Evolutionary conservation across 495 filamentous ascomycete genomes (phyloP).

Genomic region (Xylaria telfairii): DNA sequence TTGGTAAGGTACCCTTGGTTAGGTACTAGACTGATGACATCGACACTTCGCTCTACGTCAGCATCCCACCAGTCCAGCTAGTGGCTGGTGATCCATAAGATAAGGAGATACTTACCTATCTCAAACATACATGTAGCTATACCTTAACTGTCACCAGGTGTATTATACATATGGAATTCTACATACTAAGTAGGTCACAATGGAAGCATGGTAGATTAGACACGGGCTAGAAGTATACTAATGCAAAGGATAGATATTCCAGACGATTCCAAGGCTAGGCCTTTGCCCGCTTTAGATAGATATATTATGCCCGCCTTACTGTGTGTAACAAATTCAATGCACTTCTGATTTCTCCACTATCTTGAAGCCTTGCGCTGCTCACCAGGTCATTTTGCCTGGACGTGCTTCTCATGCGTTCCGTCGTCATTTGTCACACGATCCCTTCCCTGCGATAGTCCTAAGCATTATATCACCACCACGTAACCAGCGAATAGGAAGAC

Average conservation of each 20-base stretch:
- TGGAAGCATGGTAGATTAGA: neutral
- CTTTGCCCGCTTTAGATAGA: neutral
- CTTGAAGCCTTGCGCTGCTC: neutral
- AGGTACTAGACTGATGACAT: slow-evolving; percentile 7
- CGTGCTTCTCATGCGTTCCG: slow-evolving; percentile 1
- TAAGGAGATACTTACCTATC: slow-evolving; percentile 2
- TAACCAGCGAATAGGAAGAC: no score
- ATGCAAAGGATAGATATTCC: neutral
- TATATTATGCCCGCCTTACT: neutral
- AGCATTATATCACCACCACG: neutral
- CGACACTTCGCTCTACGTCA: slow-evolving; percentile 15
- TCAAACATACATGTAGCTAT: neutral
- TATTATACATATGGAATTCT: neutral
- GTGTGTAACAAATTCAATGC: neutral
- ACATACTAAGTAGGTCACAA: no score
- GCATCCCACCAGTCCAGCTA: neutral
- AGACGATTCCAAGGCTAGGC: neutral
- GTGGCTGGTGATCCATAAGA: slow-evolving; percentile 9
- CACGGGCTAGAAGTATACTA: neutral
- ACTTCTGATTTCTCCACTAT: neutral
- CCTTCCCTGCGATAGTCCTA: neutral
- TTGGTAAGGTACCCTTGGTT: neutral
- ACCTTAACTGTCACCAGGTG: neutral
- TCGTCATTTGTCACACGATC: slow-evolving; percentile 3
- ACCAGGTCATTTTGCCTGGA: neutral